Conservation (phyloP, 495 filamentous ascomycete genomes). For the Mycothermus thermophilus region DNA sequence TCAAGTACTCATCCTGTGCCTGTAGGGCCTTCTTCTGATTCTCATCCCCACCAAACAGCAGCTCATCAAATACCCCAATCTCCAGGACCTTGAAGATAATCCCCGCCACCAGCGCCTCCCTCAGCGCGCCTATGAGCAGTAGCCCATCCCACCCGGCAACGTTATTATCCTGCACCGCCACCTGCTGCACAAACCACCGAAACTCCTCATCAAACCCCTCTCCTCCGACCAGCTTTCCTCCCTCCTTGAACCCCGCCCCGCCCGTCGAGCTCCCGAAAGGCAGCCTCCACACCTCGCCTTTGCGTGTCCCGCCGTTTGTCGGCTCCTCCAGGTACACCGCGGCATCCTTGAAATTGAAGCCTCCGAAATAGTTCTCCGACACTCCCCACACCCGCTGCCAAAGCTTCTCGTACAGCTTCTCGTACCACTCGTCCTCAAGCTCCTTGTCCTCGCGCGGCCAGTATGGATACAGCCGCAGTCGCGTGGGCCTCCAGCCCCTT, state of each 20-base stretch:
- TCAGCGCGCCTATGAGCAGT: constrained; percentile 16
- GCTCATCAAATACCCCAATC: constrained; percentile 27
- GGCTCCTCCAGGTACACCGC: no score
- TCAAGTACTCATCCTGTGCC: constrained; percentile 19
- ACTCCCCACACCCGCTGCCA: constrained; percentile 2
- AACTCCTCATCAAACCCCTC: constrained; percentile 17
- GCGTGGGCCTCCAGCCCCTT: constrained; percentile 7
- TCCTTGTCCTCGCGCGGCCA: constrained; percentile 3
- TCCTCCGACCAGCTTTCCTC: constrained; percentile 8
- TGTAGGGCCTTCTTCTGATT: constrained; percentile 18
- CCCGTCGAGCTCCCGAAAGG: no score
- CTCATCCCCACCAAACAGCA: constrained; percentile 30
- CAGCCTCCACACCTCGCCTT: no score
- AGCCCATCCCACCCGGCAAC: constrained; percentile 28
- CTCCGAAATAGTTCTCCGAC: constrained; percentile 7
- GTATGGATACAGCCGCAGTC: constrained; percentile 2
- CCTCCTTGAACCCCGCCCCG: background rate
- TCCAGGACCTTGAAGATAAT: constrained; percentile 30
- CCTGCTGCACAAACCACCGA: constrained; percentile 18
- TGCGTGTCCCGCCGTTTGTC: no score
- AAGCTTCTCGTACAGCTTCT: constrained; percentile 8
- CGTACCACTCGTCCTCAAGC: constrained; percentile 8
- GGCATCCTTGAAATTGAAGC: constrained; percentile 1
- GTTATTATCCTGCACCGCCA: constrained; percentile 24
- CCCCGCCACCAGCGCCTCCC: constrained; percentile 28